Conservation (phyloP, 805 yeast genomes). For the Blastobotrys terrestris region DNA sequence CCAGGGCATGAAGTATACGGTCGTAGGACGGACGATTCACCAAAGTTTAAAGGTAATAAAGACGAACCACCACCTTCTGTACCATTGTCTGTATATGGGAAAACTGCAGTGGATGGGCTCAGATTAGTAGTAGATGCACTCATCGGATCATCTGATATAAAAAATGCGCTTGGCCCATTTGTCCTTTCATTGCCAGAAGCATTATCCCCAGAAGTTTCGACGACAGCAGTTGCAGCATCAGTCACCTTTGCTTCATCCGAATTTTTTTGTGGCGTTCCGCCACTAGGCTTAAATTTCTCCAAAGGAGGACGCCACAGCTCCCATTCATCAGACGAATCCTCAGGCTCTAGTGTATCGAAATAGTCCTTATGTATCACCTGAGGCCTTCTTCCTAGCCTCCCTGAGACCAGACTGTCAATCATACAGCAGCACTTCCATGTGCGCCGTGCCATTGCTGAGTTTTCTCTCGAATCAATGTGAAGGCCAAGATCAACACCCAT, state of each 20-base stretch:
- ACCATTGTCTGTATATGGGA: not conserved
- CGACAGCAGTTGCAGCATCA: not conserved
- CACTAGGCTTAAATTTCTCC: not conserved
- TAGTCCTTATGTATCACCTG: constrained; percentile 6
- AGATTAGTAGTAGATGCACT: not conserved
- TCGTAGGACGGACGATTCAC: not conserved
- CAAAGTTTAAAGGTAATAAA: too few relatives aligned
- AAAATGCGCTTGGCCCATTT: not conserved
- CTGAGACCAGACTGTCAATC: constrained; percentile 11
- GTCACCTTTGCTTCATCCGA: not conserved
- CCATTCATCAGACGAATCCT: constrained; percentile 12
- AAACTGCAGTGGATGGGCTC: not conserved
- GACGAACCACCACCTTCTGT: not conserved
- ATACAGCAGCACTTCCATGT: constrained; percentile 15
- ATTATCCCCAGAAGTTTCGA: not conserved
- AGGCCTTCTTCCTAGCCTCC: constrained; percentile 9
- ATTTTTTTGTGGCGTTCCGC: not conserved
- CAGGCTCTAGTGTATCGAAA: constrained; percentile 5
- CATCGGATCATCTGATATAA: not conserved
- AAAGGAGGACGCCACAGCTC: constrained; percentile 11
- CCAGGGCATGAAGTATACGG: constrained; percentile 6
- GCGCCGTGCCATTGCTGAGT: constrained; percentile 6
- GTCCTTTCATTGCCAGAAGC: not conserved
- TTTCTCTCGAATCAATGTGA: constrained; percentile 1
- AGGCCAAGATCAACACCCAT: constrained; percentile 10